Evolutionary conservation across 257 asterid species (phyloP), one percentile per base, ranked within the genome.

Genomic region (Nyctanthes arbortristis): DNA sequence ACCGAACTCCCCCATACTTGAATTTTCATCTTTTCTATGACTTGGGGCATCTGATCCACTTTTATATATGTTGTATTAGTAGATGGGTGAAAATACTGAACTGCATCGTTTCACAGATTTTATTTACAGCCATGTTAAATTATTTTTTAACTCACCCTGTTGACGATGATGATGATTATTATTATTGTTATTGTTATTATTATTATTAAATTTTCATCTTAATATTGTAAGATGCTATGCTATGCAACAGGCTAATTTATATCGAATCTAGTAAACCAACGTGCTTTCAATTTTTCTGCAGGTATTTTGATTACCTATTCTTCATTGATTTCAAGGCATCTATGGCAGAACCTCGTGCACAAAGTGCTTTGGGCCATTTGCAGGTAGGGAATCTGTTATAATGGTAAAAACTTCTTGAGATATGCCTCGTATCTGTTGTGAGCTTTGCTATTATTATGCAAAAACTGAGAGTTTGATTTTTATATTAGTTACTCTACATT

Each of bases 311-410:
- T 65, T 78, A 80, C 76, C 77, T 84, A 36, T 87, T 84, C 64
- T 87, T 78, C 83, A 75, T 87, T 7, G 93, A 84, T 66, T 84
- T 87, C 65, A 83, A 84, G 79, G 90, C 90, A 25, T 84, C 88
- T 2, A 75, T 82, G 80, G 79, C 67, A 4, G 93, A 87, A 59
- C 84, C 84, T 22, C 82, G 88, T 20, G 88, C 84, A 39, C 93
- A 84, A 66, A 43, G 36, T 77, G 93, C 91, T 64, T 67, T 85
- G 30, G 81, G 75, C 30, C 79, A 80, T 74, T 67, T 83, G 30
- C 82, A 79, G 80, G 87, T 79, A n/a, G 45, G 57, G 10, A 11
- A 16, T 43, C 16, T 37, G 14, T 24, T 2, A 2, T 6, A 2
- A 16, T 16, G 24, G 24, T 4, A 43, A n/a, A 43, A 43, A n/a